Evolutionary conservation across 768 basidiomycete species (phyloP), one percentile per base, ranked within the genome.

Genomic region (Lactarius evosmus): DNA sequence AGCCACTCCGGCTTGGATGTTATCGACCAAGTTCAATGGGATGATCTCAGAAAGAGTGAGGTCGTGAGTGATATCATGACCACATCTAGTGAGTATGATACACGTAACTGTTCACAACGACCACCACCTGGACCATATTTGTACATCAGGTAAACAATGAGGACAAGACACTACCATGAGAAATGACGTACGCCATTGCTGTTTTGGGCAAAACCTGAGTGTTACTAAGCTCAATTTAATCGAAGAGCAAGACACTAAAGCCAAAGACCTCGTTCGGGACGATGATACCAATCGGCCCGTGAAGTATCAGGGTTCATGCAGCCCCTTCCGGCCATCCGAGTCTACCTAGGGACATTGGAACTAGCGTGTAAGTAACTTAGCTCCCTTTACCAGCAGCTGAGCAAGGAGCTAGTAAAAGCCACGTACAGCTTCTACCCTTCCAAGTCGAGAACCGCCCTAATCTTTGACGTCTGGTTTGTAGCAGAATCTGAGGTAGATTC

Each of bases 261-360:
- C 86, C 87, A 76, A 98, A 98, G 30, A 98, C 81, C 64, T 98
- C 96, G n/a, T n/a, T n/a, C 4, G 95, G 96, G 52, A 91, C 82
- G 66, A 96, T 83, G 0, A 93, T 92, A 1, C 93, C 96, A 61
- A 88, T 89, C 0, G 95, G 95, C 68, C 90, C 87, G 34, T 8
- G 19, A 0, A 12, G 57, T 17, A 52, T 58, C 14, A 63, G 33
- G 17, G 7, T 1, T n/a, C 3, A 14, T 2, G 32, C 1, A 53
- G 3, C 65, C 38, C 16, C 4, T 22, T 49, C 9, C 4, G 30
- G 11, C 4, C 49, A 58, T 50, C 38, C 27, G 53, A 34, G 66
- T 72, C 52, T 63, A 85, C 89, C 89, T 80, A 2, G 95, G 94
- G 0, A 92, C 92, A 69, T 86, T 82, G 0, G 91, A 84, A 71